Evolutionary conservation across 106 monocot genomes (phyloP).

Genomic region (Hemerocallis citrina): DNA sequence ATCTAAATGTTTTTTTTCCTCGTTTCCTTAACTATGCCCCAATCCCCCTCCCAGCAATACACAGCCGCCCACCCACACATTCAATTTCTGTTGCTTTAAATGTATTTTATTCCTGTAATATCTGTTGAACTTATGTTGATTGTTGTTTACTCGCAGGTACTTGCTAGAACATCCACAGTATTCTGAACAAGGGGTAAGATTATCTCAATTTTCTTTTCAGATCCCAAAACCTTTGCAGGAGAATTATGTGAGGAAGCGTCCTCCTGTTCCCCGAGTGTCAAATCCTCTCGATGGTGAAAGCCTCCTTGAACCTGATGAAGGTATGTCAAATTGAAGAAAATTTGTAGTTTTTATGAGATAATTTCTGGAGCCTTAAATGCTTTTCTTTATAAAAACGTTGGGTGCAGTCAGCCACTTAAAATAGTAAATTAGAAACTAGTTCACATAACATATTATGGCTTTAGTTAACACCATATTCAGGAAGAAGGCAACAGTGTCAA

Average conservation of each 20-base stretch:
- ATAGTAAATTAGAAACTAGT: too few relatives aligned
- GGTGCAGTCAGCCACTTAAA: too few relatives aligned
- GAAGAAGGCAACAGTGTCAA: too few relatives aligned
- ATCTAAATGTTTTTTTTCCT: too few relatives aligned
- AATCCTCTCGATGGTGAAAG: constrained; percentile 4
- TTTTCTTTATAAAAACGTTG: too few relatives aligned
- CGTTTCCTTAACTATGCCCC: too few relatives aligned
- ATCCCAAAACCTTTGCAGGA: constrained; percentile 65
- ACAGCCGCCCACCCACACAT: too few relatives aligned
- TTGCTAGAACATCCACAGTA: constrained; percentile 54
- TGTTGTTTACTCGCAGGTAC: constrained; percentile 28
- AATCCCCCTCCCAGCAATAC: too few relatives aligned
- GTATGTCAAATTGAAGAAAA: not conserved
- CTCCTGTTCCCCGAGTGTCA: not conserved
- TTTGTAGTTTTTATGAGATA: not conserved
- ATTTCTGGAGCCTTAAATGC: not conserved
- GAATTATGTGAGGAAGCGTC: constrained; percentile 57
- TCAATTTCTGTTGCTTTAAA: too few relatives aligned
- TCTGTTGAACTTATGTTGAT: not conserved
- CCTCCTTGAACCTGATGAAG: constrained; percentile 8
- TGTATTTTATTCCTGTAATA: too few relatives aligned
- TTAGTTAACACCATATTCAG: too few relatives aligned
- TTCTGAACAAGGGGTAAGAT: constrained; percentile 28
- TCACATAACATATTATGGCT: too few relatives aligned
- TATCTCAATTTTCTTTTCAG: constrained; percentile 67